Evolutionary conservation across 2,329 filamentous ascomycete genomes (phyloP).

Genomic region (Acrocalymma vagum): DNA sequence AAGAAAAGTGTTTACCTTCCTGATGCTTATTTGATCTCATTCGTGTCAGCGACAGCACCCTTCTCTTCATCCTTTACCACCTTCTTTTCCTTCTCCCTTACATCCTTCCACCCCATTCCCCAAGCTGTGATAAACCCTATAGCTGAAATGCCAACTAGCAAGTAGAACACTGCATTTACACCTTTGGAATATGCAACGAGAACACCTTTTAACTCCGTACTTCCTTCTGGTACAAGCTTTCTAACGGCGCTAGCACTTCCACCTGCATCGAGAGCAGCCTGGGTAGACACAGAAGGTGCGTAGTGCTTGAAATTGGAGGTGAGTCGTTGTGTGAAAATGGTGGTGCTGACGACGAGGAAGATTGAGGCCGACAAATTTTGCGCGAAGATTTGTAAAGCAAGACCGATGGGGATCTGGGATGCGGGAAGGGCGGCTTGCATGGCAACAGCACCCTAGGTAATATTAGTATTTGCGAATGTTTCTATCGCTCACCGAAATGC

Average conservation of each 20-base stretch:
- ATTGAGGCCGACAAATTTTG: slow-evolving; percentile 46
- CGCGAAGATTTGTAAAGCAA: slow-evolving; percentile 44
- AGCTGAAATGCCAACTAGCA: slow-evolving; percentile 39
- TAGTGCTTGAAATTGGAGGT: slow-evolving; percentile 30
- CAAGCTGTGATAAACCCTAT: slow-evolving; percentile 5
- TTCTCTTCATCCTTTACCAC: slow-evolving; percentile 6
- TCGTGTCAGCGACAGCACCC: not conserved
- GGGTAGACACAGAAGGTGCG: slow-evolving; percentile 39
- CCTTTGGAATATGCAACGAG: slow-evolving; percentile 52
- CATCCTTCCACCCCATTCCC: slow-evolving; percentile 14
- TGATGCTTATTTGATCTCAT: too few relatives aligned
- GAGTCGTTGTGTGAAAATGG: slow-evolving; percentile 35
- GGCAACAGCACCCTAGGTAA: slow-evolving; percentile 33
- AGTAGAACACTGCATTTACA: slow-evolving; percentile 51
- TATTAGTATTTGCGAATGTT: slow-evolving; percentile 14
- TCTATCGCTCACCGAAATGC: not conserved
- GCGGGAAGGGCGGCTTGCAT: slow-evolving; percentile 39
- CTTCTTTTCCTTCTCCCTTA: slow-evolving; percentile 12
- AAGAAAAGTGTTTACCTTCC: too few relatives aligned
- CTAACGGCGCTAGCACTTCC: slow-evolving; percentile 55
- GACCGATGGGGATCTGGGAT: slow-evolving; percentile 36
- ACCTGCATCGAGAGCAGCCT: slow-evolving; percentile 52
- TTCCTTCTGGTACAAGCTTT: slow-evolving; percentile 35
- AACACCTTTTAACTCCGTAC: slow-evolving; percentile 48
- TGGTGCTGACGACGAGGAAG: slow-evolving; percentile 37